Conservation (phyloP, 768 basidiomycete genomes). For the Mycena belliarum region DNA sequence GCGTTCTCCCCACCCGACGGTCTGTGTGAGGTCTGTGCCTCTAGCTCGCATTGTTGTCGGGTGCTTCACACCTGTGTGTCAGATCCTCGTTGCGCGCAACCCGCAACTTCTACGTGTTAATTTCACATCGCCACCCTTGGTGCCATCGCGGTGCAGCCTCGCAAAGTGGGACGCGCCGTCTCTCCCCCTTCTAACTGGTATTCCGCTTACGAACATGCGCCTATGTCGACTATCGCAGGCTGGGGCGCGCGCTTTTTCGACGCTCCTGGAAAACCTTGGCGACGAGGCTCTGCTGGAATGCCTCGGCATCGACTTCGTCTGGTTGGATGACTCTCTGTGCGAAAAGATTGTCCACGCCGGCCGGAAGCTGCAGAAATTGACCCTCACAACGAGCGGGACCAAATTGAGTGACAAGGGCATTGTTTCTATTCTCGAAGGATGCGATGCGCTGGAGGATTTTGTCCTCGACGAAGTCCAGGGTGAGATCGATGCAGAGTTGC, state of each 20-base stretch:
- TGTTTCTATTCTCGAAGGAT: constrained; percentile 33
- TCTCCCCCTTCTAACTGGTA: constrained; percentile 30
- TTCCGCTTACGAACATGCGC: constrained; percentile 31
- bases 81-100: constrained; percentile 28
- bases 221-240: constrained; percentile 36
- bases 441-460: constrained; percentile 34
- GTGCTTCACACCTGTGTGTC: not conserved
- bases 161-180: constrained; percentile 39
- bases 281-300: constrained; percentile 34
- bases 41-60: not conserved
- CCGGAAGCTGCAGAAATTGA: constrained; percentile 30
- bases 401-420: constrained; percentile 39
- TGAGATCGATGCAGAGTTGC: constrained; percentile 11
- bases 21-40: constrained; percentile 35
- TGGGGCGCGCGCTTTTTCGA: constrained; percentile 32
- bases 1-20: constrained; percentile 38
- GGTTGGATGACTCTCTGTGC: constrained; percentile 41
- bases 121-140: constrained; percentile 24
- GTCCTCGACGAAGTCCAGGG: constrained; percentile 39
- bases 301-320: constrained; percentile 36
- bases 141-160: constrained; percentile 17
- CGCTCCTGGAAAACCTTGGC: constrained; percentile 27
- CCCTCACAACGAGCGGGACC: constrained; percentile 37
- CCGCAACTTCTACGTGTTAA: constrained; percentile 25
- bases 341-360: constrained; percentile 34